phyloP scores from a whole-genome alignment of 2,329 filamentous ascomycete species.

The Trematosphaeria pertusa region DNA sequence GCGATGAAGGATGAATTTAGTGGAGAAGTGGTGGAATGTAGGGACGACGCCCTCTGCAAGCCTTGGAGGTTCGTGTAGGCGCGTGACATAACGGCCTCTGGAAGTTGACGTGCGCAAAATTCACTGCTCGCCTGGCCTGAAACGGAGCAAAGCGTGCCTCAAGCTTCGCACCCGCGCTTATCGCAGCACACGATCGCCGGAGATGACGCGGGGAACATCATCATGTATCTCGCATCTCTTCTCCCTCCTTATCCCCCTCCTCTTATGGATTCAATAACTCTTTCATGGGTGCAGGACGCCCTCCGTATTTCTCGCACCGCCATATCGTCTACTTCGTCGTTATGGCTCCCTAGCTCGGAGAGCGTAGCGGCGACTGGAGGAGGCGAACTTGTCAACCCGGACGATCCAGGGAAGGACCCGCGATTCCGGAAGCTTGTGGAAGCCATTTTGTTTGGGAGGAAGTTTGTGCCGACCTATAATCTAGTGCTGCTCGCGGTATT shows the following conservation, averaged over 20 bases:
- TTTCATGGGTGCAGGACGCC: slow-evolving; percentile 9
- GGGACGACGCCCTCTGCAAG: no score
- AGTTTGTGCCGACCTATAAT: slow-evolving; percentile 51
- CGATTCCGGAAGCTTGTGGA: slow-evolving; percentile 45
- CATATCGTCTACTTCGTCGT: neutral
- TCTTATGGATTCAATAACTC: slow-evolving; percentile 6
- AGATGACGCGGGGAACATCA: neutral
- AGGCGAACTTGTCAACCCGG: slow-evolving; percentile 27
- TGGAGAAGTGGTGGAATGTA: no score
- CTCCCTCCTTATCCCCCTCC: neutral
- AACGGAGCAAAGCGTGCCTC: slow-evolving; percentile 4
- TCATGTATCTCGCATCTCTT: neutral
- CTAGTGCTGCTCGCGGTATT: slow-evolving; percentile 46
- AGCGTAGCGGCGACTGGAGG: slow-evolving; percentile 6
- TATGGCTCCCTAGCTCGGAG: neutral
- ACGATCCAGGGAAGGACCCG: slow-evolving; percentile 46
- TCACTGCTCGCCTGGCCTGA: no score
- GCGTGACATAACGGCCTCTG: no score
- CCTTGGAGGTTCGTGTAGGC: no score
- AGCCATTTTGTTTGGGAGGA: slow-evolving; percentile 47
- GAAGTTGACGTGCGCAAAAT: no score
- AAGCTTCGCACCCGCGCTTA: neutral
- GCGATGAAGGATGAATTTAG: no score
- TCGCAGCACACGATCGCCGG: neutral
- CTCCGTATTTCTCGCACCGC: slow-evolving; percentile 5